Percentiles rank a stretch among this genome's conserved stretches.
Conservation (phyloP, 176 grass and related monocot species). For the Aegilops longissima region DNA sequence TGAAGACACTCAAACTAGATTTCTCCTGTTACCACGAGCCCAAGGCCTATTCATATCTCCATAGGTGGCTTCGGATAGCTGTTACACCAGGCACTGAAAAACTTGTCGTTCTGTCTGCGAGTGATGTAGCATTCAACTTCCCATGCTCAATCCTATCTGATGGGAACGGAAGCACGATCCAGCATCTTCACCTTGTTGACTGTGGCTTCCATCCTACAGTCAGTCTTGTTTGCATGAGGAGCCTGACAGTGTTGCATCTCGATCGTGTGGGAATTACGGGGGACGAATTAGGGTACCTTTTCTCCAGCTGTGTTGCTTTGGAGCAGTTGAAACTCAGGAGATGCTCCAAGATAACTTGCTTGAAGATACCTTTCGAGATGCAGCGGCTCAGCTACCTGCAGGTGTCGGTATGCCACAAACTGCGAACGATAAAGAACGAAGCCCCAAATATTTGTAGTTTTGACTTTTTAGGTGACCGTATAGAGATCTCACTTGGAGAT, state of each 20-base stretch:
- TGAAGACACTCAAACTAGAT: not conserved
- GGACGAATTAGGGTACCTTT: not conserved
- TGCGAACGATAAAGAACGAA: not conserved
- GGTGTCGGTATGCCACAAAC: not conserved
- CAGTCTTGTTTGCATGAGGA: not conserved
- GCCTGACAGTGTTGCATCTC: not conserved
- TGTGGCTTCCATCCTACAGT: not conserved
- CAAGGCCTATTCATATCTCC: not conserved
- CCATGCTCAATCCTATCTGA: not conserved
- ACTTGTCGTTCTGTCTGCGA: not conserved
- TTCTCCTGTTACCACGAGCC: not conserved
- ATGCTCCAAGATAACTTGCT: not conserved
- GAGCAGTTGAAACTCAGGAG: not conserved
- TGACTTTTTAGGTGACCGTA: not conserved
- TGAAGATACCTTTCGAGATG: not conserved
- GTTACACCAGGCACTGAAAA: not conserved
- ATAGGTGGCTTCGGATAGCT: not conserved
- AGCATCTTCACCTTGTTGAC: not conserved
- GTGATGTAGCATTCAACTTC: not conserved
- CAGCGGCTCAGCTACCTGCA: not conserved
- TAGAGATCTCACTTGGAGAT: slow-evolving; percentile 1
- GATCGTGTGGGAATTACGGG: not conserved
- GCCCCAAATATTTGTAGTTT: not conserved
- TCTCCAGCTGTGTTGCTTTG: not conserved
- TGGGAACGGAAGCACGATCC: not conserved